Conservation (phyloP, 345 rosid species). For the Corymbia maculata region DNA sequence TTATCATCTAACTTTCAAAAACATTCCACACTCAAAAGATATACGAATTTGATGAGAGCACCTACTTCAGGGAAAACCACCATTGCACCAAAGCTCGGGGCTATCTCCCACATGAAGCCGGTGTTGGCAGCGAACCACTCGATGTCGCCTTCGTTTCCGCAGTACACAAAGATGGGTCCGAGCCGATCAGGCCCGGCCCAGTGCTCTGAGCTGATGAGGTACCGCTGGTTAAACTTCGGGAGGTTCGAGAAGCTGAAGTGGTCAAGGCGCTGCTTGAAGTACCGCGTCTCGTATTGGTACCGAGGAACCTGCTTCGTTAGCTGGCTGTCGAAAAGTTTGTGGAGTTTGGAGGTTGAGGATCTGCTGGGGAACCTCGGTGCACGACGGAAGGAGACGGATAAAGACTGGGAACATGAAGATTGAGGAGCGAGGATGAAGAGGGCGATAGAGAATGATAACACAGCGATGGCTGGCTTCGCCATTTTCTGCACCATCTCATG, state of each 20-base stretch:
- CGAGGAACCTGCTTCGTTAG: neutral
- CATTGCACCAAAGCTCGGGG: conserved; percentile 71
- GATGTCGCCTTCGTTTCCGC: conserved; percentile 83
- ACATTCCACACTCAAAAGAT: neutral
- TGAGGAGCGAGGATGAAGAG: neutral
- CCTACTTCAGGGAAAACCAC: conserved; percentile 72
- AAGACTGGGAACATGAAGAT: neutral
- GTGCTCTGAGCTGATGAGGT: conserved; percentile 53
- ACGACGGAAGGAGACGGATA: neutral
- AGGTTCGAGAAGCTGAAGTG: conserved; percentile 73
- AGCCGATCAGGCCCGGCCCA: conserved; percentile 47
- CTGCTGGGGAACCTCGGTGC: neutral
- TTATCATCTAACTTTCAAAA: neutral
- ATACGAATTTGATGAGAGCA: neutral
- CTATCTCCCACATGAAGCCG: conserved; percentile 75
- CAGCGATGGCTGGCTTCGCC: neutral
- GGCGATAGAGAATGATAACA: neutral
- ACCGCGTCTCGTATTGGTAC: conserved; percentile 43
- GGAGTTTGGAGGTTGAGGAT: neutral
- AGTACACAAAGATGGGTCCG: conserved; percentile 77
- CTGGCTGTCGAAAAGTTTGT: neutral
- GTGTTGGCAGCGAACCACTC: conserved; percentile 76
- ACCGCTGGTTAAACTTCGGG: conserved; percentile 51
- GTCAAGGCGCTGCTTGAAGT: conserved; percentile 54
- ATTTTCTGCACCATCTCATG: neutral